Conservation (phyloP, 257 asterid species). For the Petunia secreta region DNA sequence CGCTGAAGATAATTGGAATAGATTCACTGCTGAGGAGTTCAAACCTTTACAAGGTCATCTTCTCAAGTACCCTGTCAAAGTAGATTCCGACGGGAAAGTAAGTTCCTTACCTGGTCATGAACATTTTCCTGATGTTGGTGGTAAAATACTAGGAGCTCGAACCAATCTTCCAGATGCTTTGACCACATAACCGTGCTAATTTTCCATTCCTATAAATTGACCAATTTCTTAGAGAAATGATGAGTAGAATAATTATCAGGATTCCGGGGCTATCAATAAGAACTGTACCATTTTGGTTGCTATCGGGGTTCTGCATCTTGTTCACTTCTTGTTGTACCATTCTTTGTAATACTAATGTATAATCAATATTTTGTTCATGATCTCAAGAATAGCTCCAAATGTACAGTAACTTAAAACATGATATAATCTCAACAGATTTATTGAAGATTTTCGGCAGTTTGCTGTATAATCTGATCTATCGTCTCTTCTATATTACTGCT, state of each 20-base stretch:
- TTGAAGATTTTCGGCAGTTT: not conserved
- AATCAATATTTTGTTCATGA: not conserved
- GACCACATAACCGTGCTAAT: constrained; percentile 55
- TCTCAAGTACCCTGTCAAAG: constrained; percentile 61
- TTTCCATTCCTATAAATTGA: not conserved
- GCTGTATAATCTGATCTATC: not conserved
- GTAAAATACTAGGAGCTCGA: constrained; percentile 74
- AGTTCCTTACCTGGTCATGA: constrained; percentile 62
- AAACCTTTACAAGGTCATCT: constrained; percentile 71
- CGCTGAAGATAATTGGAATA: constrained; percentile 73
- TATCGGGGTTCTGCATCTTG: not conserved
- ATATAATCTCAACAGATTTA: not conserved
- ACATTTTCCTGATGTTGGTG: constrained; percentile 75
- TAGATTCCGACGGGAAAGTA: constrained; percentile 56
- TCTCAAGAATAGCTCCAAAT: constrained; percentile 6
- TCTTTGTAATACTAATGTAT: not conserved
- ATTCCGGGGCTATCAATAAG: not conserved
- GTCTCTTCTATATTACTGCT: not conserved
- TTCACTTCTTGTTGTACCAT: not conserved
- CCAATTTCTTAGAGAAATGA: not conserved
- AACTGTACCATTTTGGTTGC: not conserved
- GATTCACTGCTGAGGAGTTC: constrained; percentile 52
- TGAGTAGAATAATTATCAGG: not conserved
- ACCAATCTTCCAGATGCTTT: constrained; percentile 83
- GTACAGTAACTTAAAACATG: not conserved